phyloP scores from a whole-genome alignment of 202 grass and related monocot species.

The Hordeum pubiflorum region DNA sequence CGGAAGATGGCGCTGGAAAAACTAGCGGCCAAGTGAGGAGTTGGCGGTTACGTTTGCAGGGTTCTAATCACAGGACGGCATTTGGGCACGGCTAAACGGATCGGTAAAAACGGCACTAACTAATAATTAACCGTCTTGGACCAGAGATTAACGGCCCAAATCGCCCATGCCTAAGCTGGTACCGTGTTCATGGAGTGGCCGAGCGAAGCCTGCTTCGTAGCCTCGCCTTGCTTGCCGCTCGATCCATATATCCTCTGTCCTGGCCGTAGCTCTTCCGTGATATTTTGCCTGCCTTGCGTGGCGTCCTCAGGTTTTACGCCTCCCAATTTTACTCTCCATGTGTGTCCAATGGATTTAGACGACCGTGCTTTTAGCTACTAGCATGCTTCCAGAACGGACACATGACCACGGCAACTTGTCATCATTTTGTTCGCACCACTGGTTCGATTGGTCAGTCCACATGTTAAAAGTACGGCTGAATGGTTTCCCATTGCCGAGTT shows the following conservation, averaged over 20 bases:
- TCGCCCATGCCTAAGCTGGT: neutral
- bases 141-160: slow-evolving; percentile 5
- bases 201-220: neutral
- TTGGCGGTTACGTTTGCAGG: slow-evolving; percentile 24
- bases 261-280: neutral
- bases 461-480: neutral
- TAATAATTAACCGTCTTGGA: neutral
- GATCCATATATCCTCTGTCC: neutral
- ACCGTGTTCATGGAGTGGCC: neutral
- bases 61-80: neutral
- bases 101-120: neutral
- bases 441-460: slow-evolving; percentile 5
- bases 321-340: neutral
- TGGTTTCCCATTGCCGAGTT: neutral
- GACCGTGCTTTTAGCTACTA: neutral
- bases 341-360: neutral
- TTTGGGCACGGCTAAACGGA: neutral
- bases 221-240: neutral
- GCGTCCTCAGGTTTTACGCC: neutral
- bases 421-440: slow-evolving; percentile 22
- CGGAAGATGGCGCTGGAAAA: slow-evolving; percentile 23
- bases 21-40: slow-evolving; percentile 26
- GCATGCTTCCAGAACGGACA: neutral
- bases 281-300: neutral
- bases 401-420: neutral